Base-by-base conservation (phyloP, 2,329 filamentous ascomycete species). In the Pyricularia sp. region DNA sequence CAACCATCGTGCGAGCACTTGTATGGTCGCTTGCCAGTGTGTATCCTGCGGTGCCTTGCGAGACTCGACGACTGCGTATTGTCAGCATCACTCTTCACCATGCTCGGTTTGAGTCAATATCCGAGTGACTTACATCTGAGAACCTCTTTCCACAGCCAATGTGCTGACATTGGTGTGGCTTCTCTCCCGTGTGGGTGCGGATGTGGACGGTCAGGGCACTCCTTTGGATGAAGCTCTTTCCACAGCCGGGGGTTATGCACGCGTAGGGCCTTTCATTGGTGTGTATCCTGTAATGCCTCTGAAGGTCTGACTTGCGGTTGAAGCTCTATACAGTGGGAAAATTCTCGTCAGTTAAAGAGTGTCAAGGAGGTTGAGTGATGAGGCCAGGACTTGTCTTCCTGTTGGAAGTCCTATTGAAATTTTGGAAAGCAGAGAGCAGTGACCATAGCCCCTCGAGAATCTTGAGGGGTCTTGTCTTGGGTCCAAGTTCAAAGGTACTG, bases 111-210 rank as follows among this genome's bases (percentile, higher is more conserved):
- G 50, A 55, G 33, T 17, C 64, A 65, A 33, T 10, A 65, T 55
- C 20, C 65, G 26, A 63, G 59, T 33, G 6, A 82, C 87, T 72
- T 78, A 90, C 88, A 78, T 91, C 89, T 68, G 89, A 90, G 75
- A 91, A 91, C 59, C 87, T 82, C 79, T 91, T 91, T 64, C 85
- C 86, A 73, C 89, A 91, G 25, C 86, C 88, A 30, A 84, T 78
- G 72, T 89, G 85, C 74, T 88, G 84, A 74, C 89, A 92, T 73
- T 87, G 84, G 72, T 91, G 88, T 70, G 89, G 89, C 77, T 91
- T 92, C 79, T 91, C 89, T 75, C 94, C 95, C 0, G 94, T 99
- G 81, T 99, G 89, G 14, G 88, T 91, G 71, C 89, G 85, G 69
- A 88, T 89, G 76, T 92, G 89, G 59, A 91, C 89, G 2, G 88